Evolutionary conservation across 805 yeast genomes (phyloP).

Genomic region (Debaryomyces prosopidis): DNA sequence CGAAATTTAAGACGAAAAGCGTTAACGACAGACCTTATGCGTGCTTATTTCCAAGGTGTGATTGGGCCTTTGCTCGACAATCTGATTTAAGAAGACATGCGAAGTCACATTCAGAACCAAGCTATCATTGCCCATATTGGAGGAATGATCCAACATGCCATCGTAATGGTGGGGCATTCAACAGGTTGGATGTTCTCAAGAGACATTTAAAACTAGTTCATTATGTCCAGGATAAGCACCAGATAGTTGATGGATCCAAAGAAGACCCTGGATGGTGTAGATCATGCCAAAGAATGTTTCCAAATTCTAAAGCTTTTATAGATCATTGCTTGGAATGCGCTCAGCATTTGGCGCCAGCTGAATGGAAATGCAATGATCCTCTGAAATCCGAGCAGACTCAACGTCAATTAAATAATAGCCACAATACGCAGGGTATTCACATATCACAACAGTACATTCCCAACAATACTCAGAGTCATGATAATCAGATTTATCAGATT

Average conservation of each 20-base stretch:
- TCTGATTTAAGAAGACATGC: slow-evolving; percentile 69
- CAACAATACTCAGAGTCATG: neutral
- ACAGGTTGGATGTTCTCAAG: slow-evolving; percentile 71
- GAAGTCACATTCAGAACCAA: slow-evolving; percentile 66
- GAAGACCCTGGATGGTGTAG: slow-evolving; percentile 70
- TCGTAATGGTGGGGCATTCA: slow-evolving; percentile 73
- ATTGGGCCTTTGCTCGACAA: slow-evolving; percentile 70
- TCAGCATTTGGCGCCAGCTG: slow-evolving; percentile 18
- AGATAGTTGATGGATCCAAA: slow-evolving; percentile 23
- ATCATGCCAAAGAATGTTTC: slow-evolving; percentile 59
- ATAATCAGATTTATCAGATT: neutral
- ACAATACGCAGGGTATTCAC: neutral
- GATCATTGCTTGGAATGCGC: slow-evolving; percentile 71
- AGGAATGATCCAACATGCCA: slow-evolving; percentile 68
- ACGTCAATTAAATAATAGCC: neutral
- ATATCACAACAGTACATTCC: neutral
- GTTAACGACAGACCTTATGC: slow-evolving; percentile 30
- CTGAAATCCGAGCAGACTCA: neutral
- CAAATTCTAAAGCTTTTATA: slow-evolving; percentile 54
- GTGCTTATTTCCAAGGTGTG: slow-evolving; percentile 48
- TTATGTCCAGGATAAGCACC: slow-evolving; percentile 50
- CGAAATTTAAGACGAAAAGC: neutral
- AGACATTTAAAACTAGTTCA: slow-evolving; percentile 73
- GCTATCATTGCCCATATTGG: slow-evolving; percentile 75
- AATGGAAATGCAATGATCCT: slow-evolving; percentile 17